Percentiles rank a stretch among this genome's conserved stretches.
Evolutionary conservation across 2,329 filamentous ascomycete genomes (phyloP).

Genomic region (Whalleya microplaca): DNA sequence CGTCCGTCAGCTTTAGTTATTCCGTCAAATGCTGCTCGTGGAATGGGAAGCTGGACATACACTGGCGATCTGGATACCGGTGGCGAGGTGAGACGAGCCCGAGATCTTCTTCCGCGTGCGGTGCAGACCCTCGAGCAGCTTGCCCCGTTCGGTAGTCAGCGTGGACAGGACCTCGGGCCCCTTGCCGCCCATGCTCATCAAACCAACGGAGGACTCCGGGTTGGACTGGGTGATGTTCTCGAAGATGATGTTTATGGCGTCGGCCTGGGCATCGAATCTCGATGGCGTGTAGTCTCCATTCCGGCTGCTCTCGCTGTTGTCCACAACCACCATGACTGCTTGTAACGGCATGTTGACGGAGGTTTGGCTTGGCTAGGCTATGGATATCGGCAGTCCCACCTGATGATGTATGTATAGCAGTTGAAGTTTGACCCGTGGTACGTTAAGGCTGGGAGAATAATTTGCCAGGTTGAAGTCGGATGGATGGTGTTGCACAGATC

Average conservation of each 20-base stretch:
- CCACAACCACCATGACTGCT: slow-evolving; percentile 99
- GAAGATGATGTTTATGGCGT: slow-evolving; percentile 94
- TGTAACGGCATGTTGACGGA: slow-evolving; percentile 89
- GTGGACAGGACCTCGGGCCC: slow-evolving; percentile 98
- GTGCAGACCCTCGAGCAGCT: slow-evolving; percentile 90
- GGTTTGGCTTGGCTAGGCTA: slow-evolving; percentile 11
- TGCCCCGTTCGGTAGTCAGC: slow-evolving; percentile 93
- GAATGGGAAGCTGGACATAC: slow-evolving; percentile 57
- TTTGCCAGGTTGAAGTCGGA: neutral
- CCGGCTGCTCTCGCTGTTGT: slow-evolving; percentile 98
- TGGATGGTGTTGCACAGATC: slow-evolving; percentile 4
- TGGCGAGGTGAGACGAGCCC: slow-evolving; percentile 85
- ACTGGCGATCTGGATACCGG: slow-evolving; percentile 91
- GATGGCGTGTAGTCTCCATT: slow-evolving; percentile 94
- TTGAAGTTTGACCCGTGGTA: neutral
- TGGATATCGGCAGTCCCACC: slow-evolving; percentile 8
- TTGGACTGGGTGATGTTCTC: slow-evolving; percentile 94
- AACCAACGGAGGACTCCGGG: slow-evolving; percentile 92
- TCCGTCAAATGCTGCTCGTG: neutral
- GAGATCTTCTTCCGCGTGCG: slow-evolving; percentile 89
- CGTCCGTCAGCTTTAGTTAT: slow-evolving; percentile 13
- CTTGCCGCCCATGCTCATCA: slow-evolving; percentile 98
- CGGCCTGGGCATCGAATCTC: slow-evolving; percentile 93
- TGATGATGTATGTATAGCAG: slow-evolving; percentile 6
- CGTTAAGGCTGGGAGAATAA: slow-evolving; percentile 2